Percentiles rank a stretch among this genome's conserved stretches.
Evolutionary conservation across 192 early-diverging fungal genomes (phyloP).

Genomic region (Helicostylum pulchrum): DNA sequence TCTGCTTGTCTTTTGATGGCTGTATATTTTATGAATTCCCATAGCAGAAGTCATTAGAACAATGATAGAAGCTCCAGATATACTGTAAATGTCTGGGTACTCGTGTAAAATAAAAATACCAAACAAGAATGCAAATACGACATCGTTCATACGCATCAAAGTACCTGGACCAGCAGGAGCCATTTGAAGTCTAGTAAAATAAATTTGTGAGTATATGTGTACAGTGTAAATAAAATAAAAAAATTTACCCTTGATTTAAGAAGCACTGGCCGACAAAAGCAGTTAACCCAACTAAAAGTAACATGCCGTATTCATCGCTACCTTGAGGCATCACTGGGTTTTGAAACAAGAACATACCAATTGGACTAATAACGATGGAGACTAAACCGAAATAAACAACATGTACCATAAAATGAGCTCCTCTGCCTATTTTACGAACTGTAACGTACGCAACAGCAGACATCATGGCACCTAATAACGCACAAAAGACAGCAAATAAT

Average conservation of each 20-base stretch:
- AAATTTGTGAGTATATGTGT: conserved; percentile 1
- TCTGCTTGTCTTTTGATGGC: not conserved
- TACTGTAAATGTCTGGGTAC: conserved; percentile 48
- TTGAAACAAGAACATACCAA: conserved; percentile 41
- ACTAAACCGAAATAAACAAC: conserved; percentile 74
- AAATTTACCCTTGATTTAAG: conserved; percentile 61
- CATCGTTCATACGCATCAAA: conserved; percentile 79
- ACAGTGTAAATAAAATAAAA: not conserved
- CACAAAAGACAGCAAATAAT: conserved; percentile 42
- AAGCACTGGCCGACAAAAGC: conserved; percentile 74
- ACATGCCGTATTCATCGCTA: conserved; percentile 43
- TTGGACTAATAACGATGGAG: conserved; percentile 46
- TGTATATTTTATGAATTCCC: conserved; percentile 59
- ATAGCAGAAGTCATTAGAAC: conserved; percentile 58
- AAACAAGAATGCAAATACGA: conserved; percentile 78
- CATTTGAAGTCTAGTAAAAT: conserved; percentile 55
- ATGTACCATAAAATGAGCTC: conserved; percentile 73
- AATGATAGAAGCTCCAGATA: conserved; percentile 63
- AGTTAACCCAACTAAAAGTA: conserved; percentile 50
- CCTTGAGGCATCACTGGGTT: conserved; percentile 40
- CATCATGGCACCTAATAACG: conserved; percentile 58
- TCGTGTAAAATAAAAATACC: conserved; percentile 69
- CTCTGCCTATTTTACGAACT: conserved; percentile 69
- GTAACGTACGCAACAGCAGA: conserved; percentile 64
- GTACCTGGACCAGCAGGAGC: conserved; percentile 67